These are phyloP conservation scores for Megacollybia marginata DNA, from an alignment of 768 basidiomycete species.

Conservation along the genomic window DNA sequence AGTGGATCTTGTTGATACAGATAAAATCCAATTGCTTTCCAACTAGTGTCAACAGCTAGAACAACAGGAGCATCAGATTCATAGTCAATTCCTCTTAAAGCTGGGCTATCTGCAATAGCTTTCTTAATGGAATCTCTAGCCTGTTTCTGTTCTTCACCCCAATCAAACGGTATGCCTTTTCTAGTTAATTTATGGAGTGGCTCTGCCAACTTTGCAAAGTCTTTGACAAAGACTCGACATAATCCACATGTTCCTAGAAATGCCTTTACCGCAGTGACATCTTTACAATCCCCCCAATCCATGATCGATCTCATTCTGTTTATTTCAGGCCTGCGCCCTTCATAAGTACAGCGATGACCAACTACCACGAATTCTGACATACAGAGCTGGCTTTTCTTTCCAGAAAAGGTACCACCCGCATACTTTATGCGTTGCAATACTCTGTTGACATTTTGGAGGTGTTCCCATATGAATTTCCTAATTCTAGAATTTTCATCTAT, in stretches of 20 bases:
- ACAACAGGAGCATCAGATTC: constrained; percentile 25
- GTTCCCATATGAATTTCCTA: constrained; percentile 20
- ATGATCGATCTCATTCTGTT: constrained; percentile 12
- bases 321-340: constrained; percentile 16
- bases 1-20: constrained; percentile 26
- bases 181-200: constrained; percentile 17
- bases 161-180: constrained; percentile 22
- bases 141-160: constrained; percentile 16
- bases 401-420: constrained; percentile 16
- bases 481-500: constrained; percentile 18
- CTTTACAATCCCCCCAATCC: constrained; percentile 8
- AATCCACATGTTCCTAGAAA: constrained; percentile 24
- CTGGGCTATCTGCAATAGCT: too few relatives aligned
- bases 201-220: constrained; percentile 15
- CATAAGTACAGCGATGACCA: constrained; percentile 19
- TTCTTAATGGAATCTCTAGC: constrained; percentile 10
- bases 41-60: constrained; percentile 28
- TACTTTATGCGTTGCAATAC: constrained; percentile 16
- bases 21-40: constrained; percentile 27
- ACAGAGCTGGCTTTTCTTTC: constrained; percentile 17
- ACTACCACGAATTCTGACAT: too few relatives aligned
- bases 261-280: constrained; percentile 15
- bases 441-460: constrained; percentile 13
- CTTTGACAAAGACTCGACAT: constrained; percentile 21
- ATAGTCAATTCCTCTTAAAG: too few relatives aligned